Conservation (phyloP, 139 green algal genomes). For the Tetraselmis striata region DNA sequence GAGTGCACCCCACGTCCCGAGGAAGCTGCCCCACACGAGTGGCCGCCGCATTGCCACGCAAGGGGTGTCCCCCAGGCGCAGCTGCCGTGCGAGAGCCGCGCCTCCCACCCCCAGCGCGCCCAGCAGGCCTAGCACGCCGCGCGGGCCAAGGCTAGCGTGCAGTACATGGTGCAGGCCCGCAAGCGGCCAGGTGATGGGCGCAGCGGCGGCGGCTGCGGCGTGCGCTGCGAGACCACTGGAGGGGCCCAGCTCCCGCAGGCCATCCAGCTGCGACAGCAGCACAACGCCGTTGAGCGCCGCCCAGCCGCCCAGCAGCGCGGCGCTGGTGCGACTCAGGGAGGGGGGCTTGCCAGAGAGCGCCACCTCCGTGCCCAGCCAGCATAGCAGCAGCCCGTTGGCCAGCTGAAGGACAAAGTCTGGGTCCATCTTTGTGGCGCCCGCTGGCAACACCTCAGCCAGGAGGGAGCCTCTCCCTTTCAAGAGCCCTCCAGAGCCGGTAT, state of each 20-base stretch:
- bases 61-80: neutral
- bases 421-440: neutral
- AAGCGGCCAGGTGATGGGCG: neutral
- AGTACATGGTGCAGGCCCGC: neutral
- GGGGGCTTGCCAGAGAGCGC: neutral
- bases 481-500: no score
- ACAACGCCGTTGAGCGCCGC: neutral
- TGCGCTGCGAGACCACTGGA: neutral
- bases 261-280: neutral
- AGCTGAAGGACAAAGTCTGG: neutral
- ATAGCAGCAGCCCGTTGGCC: neutral
- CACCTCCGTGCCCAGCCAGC: neutral
- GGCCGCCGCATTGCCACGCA: neutral
- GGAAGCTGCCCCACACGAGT: neutral
- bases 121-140: neutral
- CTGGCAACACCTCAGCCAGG: no score
- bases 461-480: neutral
- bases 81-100: neutral
- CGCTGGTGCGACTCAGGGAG: neutral
- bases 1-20: neutral
- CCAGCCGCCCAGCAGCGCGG: neutral
- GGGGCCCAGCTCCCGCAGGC: neutral
- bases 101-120: neutral
- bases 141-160: neutral
- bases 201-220: no score